Evolutionary conservation across 257 asterid genomes (phyloP), one percentile per base, ranked within the genome.

Genomic region (Solanum pennellii): DNA sequence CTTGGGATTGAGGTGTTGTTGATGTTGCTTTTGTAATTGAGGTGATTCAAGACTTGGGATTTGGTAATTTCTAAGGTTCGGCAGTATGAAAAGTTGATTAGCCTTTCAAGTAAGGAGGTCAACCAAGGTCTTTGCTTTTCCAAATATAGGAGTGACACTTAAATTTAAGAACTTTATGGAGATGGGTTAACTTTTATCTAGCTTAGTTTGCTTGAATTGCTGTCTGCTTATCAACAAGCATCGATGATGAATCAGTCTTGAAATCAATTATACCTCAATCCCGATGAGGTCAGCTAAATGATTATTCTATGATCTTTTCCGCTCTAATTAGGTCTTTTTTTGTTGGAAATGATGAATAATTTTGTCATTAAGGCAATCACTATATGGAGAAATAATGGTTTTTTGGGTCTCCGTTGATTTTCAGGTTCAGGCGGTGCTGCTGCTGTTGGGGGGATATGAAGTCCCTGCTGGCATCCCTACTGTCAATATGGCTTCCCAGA

Each of bases 391-490:
- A 47, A 33, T 80, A 47, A 44, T 25, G 27, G 0, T 76, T 47
- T 80, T 79, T 80, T 45, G 16, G 49, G 60, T 47, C 84, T 15
- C 37, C 41, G 6, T 79, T 79, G 41, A 29, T 80, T 66, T 87
- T 90, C 93, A 94, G 98, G 98, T 94, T 87, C 98, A 94, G 91
- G 98, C 95, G 82, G 98, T 94, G 79, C 96, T 95, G 75, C 91
- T 95, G 87, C 91, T 95, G 56, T 87, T 95, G 87, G 98, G 98
- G 85, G 98, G 98, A 68, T 94, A 94, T 72, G 98, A 95, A 90
- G 89, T 93, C 74, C 95, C 94, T 83, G 86, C 91, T 20, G 93
- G 89, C 86, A 49, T 91, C 87, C 96, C 98, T 88, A 76, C 88
- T 80, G 85, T 80, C 66, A 47, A 47, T 29, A 49, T 80, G 85